Evolutionary conservation across 805 yeast species (phyloP).

Genomic region (Priceomyces medius): DNA sequence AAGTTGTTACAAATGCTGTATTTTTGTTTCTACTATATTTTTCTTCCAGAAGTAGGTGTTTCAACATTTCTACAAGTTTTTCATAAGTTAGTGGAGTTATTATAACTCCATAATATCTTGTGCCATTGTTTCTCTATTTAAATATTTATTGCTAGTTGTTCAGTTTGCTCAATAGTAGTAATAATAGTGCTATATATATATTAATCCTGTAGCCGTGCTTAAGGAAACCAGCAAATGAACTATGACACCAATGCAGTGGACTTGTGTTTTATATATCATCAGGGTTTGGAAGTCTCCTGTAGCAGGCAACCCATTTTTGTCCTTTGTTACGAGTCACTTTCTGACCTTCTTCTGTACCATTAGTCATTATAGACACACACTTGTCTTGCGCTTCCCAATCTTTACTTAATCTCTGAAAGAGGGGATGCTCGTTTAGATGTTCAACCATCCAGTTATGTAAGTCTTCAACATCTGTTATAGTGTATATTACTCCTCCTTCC

Average conservation of each 20-base stretch:
- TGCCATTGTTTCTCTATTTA: slow-evolving; percentile 1
- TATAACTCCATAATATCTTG: neutral
- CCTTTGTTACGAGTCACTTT: slow-evolving; percentile 92
- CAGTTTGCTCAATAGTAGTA: neutral
- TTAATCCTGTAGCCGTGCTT: neutral
- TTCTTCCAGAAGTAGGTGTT: neutral
- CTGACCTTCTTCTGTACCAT: slow-evolving; percentile 97
- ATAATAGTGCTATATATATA: neutral
- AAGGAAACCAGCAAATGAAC: neutral
- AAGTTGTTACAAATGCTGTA: neutral
- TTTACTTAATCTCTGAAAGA: slow-evolving; percentile 74
- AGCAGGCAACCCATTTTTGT: slow-evolving; percentile 84
- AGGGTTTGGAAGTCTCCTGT: slow-evolving; percentile 67
- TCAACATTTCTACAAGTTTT: neutral
- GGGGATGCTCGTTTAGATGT: slow-evolving; percentile 87
- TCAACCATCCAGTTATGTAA: slow-evolving; percentile 94
- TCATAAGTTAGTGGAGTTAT: neutral
- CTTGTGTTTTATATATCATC: slow-evolving; percentile 20
- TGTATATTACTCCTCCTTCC: slow-evolving; percentile 86
- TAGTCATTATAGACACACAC: slow-evolving; percentile 84
- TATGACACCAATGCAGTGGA: no score
- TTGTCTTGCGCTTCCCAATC: slow-evolving; percentile 80
- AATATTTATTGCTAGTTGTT: slow-evolving; percentile 2
- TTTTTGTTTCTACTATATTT: neutral
- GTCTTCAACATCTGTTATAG: slow-evolving; percentile 94